Base-by-base conservation (phyloP, 2,329 filamentous ascomycete species). In the Fusarium sp. region DNA sequence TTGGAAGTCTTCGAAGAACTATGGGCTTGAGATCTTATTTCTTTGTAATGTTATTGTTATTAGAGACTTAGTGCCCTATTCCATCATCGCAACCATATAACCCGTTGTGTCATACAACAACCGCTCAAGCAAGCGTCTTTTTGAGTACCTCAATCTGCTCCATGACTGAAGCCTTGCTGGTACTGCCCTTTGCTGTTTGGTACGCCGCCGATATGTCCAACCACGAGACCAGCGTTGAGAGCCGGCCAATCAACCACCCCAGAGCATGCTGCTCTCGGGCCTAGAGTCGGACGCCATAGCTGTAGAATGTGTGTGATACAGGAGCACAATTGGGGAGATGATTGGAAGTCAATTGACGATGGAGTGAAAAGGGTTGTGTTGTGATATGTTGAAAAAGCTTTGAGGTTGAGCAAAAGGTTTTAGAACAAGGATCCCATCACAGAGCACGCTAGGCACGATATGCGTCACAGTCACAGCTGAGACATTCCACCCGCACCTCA, bases 121-220 rank as follows among this genome's bases (percentile, higher is more conserved):
- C 33, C 17, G 4, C 33, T 37, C 9, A 37, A 37, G 33, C 33
- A 37, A 37, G 33, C 15, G 17, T 37, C 33, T 37, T 37, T 57
- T 73, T 75, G 63, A 82, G 61, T 25, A 72, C 82, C 71, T 84
- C 78, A 56, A 90, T 85, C 80, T 91, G 88, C 79, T 88, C 82
- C 73, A 85, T 73, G 33, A 90, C 89, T 27, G 85, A 83, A 59
- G 85, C 85, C 79, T 85, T 87, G 78, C 90, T 91, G n/a, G 90
- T 93, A 20, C 91, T 91, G 47, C 90, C 91, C 50, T 84, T 85
- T 0, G 70, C 22, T 22, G 22, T 22, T 22, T 22, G 22, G 22
- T 22, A 22, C 22, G 22, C 22, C 22, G 22, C 22, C 22, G 22
- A 22, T 22, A 6, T 22, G 22, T 22, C 6, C 22, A 22, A 22